A percentile compares a stretch with the other conserved stretches of the same genome.
These are phyloP conservation scores for Neofusicoccum ribis DNA, from an alignment of 2,329 filamentous ascomycete species.

Conservation along the genomic window DNA sequence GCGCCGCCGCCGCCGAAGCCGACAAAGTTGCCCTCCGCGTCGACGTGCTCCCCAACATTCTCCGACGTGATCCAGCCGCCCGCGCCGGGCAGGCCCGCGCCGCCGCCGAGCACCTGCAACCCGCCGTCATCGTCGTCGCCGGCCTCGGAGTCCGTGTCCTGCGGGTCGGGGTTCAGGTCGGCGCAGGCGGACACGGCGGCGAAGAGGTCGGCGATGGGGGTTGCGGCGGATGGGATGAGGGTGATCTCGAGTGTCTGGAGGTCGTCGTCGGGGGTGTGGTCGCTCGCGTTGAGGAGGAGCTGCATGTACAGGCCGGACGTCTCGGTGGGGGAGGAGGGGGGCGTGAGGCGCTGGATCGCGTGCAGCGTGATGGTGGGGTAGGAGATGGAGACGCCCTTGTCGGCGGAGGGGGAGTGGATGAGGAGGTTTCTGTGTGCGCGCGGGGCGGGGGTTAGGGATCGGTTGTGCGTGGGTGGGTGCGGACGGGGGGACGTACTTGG, in stretches of 20 bases:
- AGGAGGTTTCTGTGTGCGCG: slow-evolving; percentile 53
- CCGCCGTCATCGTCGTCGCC: slow-evolving; percentile 47
- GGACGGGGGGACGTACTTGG: slow-evolving; percentile 34
- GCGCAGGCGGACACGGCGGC: slow-evolving; percentile 72
- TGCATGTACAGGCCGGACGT: slow-evolving; percentile 34
- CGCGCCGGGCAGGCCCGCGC: slow-evolving; percentile 58
- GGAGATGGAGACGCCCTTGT: slow-evolving; percentile 66
- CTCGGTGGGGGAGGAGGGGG: neutral
- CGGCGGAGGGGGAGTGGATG: slow-evolving; percentile 61
- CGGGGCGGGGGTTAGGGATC: slow-evolving; percentile 16
- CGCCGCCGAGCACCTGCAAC: slow-evolving; percentile 48
- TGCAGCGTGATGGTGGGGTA: slow-evolving; percentile 76
- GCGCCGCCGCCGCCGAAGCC: slow-evolving; percentile 28
- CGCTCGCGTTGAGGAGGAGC: slow-evolving; percentile 51
- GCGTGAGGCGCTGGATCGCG: slow-evolving; percentile 63
- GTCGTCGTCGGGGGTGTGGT: slow-evolving; percentile 60
- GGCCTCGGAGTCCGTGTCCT: slow-evolving; percentile 55
- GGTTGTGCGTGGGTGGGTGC: neutral
- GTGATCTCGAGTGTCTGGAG: slow-evolving; percentile 68
- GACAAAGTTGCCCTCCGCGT: slow-evolving; percentile 41
- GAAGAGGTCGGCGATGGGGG: slow-evolving; percentile 56
- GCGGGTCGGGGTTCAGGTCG: slow-evolving; percentile 72
- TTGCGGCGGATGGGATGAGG: slow-evolving; percentile 54
- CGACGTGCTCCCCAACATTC: slow-evolving; percentile 73
- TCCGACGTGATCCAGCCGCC: slow-evolving; percentile 88